phyloP scores from a whole-genome alignment of 2,329 filamentous ascomycete species.

The Nigrospora sphaerica region DNA sequence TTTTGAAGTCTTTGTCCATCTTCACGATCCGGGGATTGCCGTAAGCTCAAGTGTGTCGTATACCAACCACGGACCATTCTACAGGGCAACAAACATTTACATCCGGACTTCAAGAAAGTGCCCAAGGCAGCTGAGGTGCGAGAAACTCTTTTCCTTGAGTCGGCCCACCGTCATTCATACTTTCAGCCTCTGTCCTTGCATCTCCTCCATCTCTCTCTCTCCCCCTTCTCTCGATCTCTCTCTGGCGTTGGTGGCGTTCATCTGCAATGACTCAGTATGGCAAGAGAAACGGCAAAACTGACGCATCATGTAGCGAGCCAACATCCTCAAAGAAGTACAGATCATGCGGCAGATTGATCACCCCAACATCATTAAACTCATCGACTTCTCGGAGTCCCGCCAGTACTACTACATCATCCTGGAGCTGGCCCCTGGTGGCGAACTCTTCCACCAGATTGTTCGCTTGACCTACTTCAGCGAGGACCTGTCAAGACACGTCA shows the following conservation, averaged over 20 bases:
- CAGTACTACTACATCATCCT: constrained; percentile 98
- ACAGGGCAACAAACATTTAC: constrained; percentile 87
- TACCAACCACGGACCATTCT: constrained; percentile 45
- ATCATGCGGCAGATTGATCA: constrained; percentile 98
- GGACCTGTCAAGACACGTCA: constrained; percentile 88
- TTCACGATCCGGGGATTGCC: background rate
- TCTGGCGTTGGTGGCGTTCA: too few species aligned
- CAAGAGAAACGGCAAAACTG: constrained; percentile 12
- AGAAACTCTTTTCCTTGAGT: constrained; percentile 31
- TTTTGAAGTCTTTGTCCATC: constrained; percentile 10
- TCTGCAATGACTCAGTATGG: too few species aligned
- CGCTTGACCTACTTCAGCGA: constrained; percentile 98
- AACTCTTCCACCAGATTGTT: constrained; percentile 97
- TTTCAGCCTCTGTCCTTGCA: too few species aligned
- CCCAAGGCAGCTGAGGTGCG: constrained; percentile 97
- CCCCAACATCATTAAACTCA: constrained; percentile 87
- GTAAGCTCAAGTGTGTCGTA: constrained; percentile 22
- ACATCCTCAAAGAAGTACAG: constrained; percentile 96
- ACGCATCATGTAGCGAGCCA: constrained; percentile 64
- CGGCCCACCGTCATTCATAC: too few species aligned
- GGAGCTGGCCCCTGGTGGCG: constrained; percentile 88
- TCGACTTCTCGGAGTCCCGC: constrained; percentile 87
- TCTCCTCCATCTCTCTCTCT: too few species aligned
- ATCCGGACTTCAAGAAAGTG: constrained; percentile 93
- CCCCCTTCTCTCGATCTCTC: too few species aligned